Evolutionary conservation across 345 rosid genomes (phyloP), one percentile per base, ranked within the genome.

Genomic region (Euphorbia peplus): DNA sequence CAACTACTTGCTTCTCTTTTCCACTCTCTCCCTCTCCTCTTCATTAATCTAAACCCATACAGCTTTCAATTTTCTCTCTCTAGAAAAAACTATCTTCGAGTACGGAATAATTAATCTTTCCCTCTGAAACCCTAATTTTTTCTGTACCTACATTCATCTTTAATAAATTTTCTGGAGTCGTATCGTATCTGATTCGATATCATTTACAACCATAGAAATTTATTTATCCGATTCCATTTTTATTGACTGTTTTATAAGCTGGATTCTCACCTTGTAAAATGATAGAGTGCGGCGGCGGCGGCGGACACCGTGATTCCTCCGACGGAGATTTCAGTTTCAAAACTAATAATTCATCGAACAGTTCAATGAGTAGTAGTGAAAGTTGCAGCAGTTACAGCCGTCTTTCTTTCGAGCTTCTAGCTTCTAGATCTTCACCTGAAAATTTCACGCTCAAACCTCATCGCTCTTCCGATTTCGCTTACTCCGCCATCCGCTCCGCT

Each of bases 401-500:
- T 21, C 76, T 87, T 65, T 90, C 96, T 30, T 90, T 88, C 67
- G 98, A 88, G 76, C 76, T 86, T 22, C 76, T 87, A 1, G 58
- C 82, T 21, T 67, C 75, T 0, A 70, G 41, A 30, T 52, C 46
- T 30, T 81, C 84, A 25, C 89, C 41, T 35, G 87, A 66, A 68
- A 86, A 66, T 37, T 72, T 84, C 50, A 39, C 89, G 16, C 76
- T 89, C 9, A 89, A 86, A 64, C 95, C 95, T 0, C 95, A 89
- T 82, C 82, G 91, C 3, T 92, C 96, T 62, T 90, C 96, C 30
- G 98, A 92, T 72, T 82, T 83, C 30, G 92, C 91, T 5, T 87
- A 90, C 93, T 69, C 89, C 13, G 87, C 88, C 72, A 87, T 88
- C 81, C 88, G 84, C 25, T 83, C 86, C 18, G 71, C 78, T 28